Percentiles rank a stretch among this genome's conserved stretches.
phyloP scores from a whole-genome alignment of 306 rosid genomes.

The Chamaecrista fasciculata region DNA sequence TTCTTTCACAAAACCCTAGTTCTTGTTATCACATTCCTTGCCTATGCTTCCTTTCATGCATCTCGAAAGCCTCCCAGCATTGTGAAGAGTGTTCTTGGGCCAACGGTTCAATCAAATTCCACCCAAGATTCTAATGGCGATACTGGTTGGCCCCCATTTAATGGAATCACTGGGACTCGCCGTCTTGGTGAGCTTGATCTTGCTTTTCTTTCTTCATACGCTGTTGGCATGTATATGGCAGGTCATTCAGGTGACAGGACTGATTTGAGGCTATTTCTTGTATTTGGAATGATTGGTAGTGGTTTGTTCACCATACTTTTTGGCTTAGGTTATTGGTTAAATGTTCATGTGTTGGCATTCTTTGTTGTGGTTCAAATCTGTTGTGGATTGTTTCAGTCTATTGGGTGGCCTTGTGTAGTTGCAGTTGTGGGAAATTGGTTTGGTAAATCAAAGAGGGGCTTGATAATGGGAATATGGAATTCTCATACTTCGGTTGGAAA shows the following conservation, averaged over 20 bases:
- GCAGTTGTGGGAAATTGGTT: conserved; percentile 69
- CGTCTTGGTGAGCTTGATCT: conserved; percentile 69
- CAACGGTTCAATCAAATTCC: conserved; percentile 35
- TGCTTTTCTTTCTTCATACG: conserved; percentile 60
- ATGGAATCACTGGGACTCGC: conserved; percentile 54
- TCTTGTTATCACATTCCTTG: conserved; percentile 48
- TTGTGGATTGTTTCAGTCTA: conserved; percentile 89
- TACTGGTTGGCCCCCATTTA: conserved; percentile 63
- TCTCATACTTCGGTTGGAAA: conserved; percentile 92
- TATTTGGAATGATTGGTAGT: conserved; percentile 80
- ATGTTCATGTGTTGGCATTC: conserved; percentile 69
- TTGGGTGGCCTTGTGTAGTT: conserved; percentile 98
- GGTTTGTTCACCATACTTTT: conserved; percentile 68
- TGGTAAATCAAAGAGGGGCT: conserved; percentile 61
- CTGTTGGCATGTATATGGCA: conserved; percentile 64
- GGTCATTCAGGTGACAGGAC: conserved; percentile 66
- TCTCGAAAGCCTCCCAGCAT: conserved; percentile 79
- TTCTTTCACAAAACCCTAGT: conserved; percentile 46
- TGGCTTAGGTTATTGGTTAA: conserved; percentile 85
- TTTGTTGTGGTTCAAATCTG: conserved; percentile 68
- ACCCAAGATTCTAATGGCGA: conserved; percentile 16
- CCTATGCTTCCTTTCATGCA: conserved; percentile 69
- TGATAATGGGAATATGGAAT: conserved; percentile 83
- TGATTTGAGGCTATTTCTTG: conserved; percentile 59
- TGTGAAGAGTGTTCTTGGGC: conserved; percentile 71